Evolutionary conservation across 1,284 basidiomycete species (phyloP).

Genomic region (Vanrija pseudolonga): DNA sequence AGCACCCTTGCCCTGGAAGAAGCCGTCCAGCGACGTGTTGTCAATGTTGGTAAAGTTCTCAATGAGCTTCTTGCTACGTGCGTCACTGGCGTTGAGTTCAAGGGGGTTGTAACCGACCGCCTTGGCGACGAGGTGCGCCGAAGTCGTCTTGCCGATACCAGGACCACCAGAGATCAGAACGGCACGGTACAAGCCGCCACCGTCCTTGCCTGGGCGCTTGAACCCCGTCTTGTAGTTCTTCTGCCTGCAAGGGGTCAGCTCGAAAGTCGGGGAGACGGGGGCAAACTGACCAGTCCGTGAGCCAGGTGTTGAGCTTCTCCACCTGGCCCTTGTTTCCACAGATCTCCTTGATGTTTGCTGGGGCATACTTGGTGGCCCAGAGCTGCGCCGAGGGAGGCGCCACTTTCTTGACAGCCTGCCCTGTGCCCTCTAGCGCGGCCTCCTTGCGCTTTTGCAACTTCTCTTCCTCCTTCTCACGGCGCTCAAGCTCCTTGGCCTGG

Average conservation of each 20-base stretch:
- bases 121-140: slow-evolving; percentile 87
- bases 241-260: slow-evolving; percentile 56
- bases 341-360: slow-evolving; percentile 78
- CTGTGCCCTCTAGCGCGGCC: slow-evolving; percentile 36
- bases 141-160: slow-evolving; percentile 96
- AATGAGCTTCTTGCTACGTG: slow-evolving; percentile 91
- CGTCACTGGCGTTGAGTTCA: slow-evolving; percentile 94
- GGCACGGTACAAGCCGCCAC: slow-evolving; percentile 79
- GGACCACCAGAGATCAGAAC: slow-evolving; percentile 89
- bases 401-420: slow-evolving; percentile 45
- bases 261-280: background rate
- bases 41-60: slow-evolving; percentile 87
- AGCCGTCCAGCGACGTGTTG: slow-evolving; percentile 84
- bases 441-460: slow-evolving; percentile 65
- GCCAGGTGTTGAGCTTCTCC: slow-evolving; percentile 83
- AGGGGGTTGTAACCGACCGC: slow-evolving; percentile 85
- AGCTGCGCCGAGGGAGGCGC: slow-evolving; percentile 59
- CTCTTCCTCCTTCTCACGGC: slow-evolving; percentile 57
- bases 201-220: slow-evolving; percentile 91
- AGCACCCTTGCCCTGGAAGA: slow-evolving; percentile 65
- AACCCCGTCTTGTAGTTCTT: slow-evolving; percentile 68
- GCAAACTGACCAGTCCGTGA: slow-evolving; percentile 72
- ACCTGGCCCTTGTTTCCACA: slow-evolving; percentile 92
- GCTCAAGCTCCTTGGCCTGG: slow-evolving; percentile 72
- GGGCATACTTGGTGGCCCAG: slow-evolving; percentile 96